A percentile compares a stretch with the other conserved stretches of the same genome.
These are phyloP conservation scores for Cenchrus americanus DNA, from an alignment of 176 grass and related monocot genomes.

Conservation along the genomic window DNA sequence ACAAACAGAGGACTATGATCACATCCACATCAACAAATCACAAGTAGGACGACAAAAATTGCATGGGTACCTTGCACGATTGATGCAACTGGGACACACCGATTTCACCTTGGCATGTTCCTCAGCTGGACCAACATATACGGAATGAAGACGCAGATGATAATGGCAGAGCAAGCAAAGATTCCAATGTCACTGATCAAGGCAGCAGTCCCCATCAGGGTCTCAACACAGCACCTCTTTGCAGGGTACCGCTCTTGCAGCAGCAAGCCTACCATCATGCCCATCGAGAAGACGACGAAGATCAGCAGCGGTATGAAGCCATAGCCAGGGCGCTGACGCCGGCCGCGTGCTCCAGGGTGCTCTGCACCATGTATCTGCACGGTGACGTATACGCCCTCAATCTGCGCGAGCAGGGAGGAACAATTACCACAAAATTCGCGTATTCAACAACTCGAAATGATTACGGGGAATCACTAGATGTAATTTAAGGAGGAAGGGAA, in stretches of 20 bases:
- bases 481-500: background rate
- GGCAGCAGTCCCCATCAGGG: background rate
- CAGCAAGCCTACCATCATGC: background rate
- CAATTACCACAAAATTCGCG: background rate
- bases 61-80: background rate
- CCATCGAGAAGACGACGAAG: background rate
- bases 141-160: background rate
- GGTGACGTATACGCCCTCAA: background rate
- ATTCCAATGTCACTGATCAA: conserved; percentile 1
- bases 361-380: background rate
- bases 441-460: too few species aligned
- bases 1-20: background rate
- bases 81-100: background rate
- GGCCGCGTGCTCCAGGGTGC: background rate
- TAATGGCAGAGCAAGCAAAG: background rate
- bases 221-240: background rate
- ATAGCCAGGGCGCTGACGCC: background rate
- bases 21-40: background rate
- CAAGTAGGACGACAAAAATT: background rate
- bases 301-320: background rate
- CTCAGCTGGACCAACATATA: background rate
- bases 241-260: background rate
- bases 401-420: background rate
- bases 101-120: background rate
- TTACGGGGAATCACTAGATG: background rate